Conservation (phyloP, 83 land plant species). For the Picea abies region DNA sequence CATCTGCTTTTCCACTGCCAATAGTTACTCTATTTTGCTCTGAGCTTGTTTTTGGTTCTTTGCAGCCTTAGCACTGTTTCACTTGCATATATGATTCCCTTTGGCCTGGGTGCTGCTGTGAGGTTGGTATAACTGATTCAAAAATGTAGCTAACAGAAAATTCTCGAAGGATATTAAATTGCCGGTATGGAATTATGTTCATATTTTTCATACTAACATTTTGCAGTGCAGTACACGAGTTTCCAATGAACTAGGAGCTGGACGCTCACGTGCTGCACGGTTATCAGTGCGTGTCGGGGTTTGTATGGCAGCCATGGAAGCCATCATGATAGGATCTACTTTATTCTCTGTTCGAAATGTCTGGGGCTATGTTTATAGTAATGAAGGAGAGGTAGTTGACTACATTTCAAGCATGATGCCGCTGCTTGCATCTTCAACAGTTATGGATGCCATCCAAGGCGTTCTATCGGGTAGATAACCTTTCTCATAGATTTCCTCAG, state of each 20-base stretch:
- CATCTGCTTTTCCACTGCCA: too few species aligned
- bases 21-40: too few species aligned
- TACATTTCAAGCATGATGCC: slow-evolving; percentile 36
- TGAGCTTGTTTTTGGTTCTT: too few species aligned
- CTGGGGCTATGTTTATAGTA: slow-evolving; percentile 61
- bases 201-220: not conserved
- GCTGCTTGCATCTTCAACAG: slow-evolving; percentile 32
- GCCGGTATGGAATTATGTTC: not conserved
- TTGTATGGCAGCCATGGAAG: slow-evolving; percentile 11
- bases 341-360: slow-evolving; percentile 19
- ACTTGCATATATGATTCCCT: too few species aligned
- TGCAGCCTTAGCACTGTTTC: too few species aligned
- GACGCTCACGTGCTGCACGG: slow-evolving; percentile 18
- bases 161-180: not conserved
- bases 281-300: slow-evolving; percentile 21
- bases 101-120: slow-evolving; percentile 69
- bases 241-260: not conserved
- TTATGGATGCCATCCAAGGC: slow-evolving; percentile 44
- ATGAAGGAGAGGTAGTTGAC: slow-evolving; percentile 39
- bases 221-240: slow-evolving; percentile 18
- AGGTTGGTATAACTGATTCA: not conserved
- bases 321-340: not conserved
- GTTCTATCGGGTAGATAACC: slow-evolving; percentile 31
- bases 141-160: not conserved
- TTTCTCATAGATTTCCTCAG: not conserved